phyloP scores from a whole-genome alignment of 805 yeast genomes.

The Metschnikowia matae region DNA sequence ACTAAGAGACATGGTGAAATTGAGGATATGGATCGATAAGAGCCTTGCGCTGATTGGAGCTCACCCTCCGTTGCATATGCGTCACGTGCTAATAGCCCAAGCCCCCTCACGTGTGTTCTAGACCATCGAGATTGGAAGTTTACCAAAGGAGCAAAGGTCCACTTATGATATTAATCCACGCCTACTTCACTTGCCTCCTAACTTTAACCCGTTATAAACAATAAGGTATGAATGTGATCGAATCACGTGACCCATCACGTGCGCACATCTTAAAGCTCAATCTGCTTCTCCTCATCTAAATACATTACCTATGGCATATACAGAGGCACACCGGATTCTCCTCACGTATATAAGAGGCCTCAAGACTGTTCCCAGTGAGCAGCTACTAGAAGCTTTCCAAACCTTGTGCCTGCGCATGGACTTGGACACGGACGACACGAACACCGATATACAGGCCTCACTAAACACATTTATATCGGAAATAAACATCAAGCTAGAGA shows the following conservation, averaged over 20 bases:
- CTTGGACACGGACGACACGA: conserved; percentile 4
- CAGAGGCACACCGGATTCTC: conserved; percentile 16
- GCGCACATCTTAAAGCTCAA: background rate
- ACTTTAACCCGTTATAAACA: background rate
- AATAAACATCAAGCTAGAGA: conserved; percentile 30
- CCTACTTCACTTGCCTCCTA: background rate
- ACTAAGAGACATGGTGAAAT: conserved; percentile 10
- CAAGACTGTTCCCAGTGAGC: conserved; percentile 7
- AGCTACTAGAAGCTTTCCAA: conserved; percentile 5
- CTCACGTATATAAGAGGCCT: conserved; percentile 16
- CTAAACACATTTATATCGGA: conserved; percentile 20
- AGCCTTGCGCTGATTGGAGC: background rate
- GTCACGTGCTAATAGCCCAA: background rate
- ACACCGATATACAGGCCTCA: conserved; percentile 3
- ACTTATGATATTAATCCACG: no score
- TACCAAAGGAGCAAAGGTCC: no score
- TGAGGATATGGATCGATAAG: background rate
- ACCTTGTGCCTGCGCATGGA: conserved; percentile 10
- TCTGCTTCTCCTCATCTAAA: background rate
- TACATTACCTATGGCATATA: background rate
- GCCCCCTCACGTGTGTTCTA: background rate
- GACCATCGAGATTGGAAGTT: background rate
- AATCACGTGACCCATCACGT: background rate
- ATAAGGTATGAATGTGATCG: background rate
- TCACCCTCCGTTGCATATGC: background rate